phyloP scores from a whole-genome alignment of 768 basidiomycete species.

The Leucosporidium scottii region DNA sequence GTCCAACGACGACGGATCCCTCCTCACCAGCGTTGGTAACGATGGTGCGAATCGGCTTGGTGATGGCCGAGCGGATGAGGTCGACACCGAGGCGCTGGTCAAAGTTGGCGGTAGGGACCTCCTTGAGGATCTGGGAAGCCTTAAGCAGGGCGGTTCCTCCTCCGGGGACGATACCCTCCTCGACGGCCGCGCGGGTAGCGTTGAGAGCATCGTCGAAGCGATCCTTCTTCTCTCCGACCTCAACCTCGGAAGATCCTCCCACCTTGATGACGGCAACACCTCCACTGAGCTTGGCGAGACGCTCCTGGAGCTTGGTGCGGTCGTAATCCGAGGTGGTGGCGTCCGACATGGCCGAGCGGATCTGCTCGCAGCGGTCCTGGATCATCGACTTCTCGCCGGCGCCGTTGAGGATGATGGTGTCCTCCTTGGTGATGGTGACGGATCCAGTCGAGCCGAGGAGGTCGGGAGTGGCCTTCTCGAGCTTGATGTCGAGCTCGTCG shows the following conservation, averaged over 20 bases:
- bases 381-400: conserved; percentile 84
- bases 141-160: conserved; percentile 75
- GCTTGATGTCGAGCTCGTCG: conserved; percentile 92
- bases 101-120: conserved; percentile 79
- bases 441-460: conserved; percentile 84
- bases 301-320: conserved; percentile 89
- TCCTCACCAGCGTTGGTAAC: conserved; percentile 92
- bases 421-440: conserved; percentile 94
- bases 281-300: conserved; percentile 88
- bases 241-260: conserved; percentile 85
- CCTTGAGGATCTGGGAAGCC: conserved; percentile 65
- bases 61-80: conserved; percentile 61
- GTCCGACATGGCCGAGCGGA: conserved; percentile 74
- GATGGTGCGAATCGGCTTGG: conserved; percentile 74
- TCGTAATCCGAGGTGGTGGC: conserved; percentile 85
- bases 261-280: conserved; percentile 99
- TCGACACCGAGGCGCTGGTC: conserved; percentile 93
- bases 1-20: conserved; percentile 83
- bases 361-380: conserved; percentile 89
- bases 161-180: conserved; percentile 96
- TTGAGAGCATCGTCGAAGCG: conserved; percentile 75
- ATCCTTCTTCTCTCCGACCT: conserved; percentile 99
- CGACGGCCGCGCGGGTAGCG: conserved; percentile 95
- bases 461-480: conserved; percentile 80
- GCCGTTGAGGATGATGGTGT: conserved; percentile 92